These are phyloP conservation scores for Diaporthe ampelina DNA, from an alignment of 2,329 filamentous ascomycete species.

Conservation along the genomic window DNA sequence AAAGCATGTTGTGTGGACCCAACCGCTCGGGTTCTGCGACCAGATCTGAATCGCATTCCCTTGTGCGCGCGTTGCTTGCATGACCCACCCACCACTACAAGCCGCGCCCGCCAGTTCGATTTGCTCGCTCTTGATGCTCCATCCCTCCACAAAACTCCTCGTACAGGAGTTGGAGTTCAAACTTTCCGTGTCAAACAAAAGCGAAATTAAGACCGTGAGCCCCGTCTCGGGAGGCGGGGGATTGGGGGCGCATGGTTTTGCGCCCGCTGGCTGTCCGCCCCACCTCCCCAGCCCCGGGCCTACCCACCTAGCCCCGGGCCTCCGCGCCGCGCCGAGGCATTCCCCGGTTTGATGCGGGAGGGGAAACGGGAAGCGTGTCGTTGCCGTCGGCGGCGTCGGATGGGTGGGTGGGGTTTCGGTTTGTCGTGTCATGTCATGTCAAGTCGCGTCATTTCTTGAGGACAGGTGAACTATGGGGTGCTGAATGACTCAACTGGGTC, in stretches of 20 bases:
- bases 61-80: not conserved
- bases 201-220: not conserved
- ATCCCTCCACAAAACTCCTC: not conserved
- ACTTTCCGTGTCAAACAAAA: not conserved
- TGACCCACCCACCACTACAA: not conserved
- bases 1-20: constrained; percentile 28
- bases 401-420: not conserved
- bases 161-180: not conserved
- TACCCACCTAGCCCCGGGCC: not conserved
- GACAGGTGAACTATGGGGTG: not conserved
- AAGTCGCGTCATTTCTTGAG: not conserved
- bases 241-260: too few relatives aligned
- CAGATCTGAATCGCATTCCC: constrained; percentile 16
- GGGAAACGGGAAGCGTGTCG: constrained; percentile 4
- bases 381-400: not conserved
- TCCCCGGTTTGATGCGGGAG: not conserved
- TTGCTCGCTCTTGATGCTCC: too few relatives aligned
- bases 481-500: too few relatives aligned
- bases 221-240: not conserved
- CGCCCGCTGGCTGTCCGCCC: not conserved
- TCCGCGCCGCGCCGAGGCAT: not conserved
- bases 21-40: constrained; percentile 19
- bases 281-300: not conserved
- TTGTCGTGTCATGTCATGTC: not conserved
- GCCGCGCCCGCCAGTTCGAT: not conserved